Percentiles rank a stretch among this genome's conserved stretches.
These are phyloP conservation scores for Plasmodium gaboni DNA, from an alignment of 169 alveolate genomes.

Conservation along the genomic window DNA sequence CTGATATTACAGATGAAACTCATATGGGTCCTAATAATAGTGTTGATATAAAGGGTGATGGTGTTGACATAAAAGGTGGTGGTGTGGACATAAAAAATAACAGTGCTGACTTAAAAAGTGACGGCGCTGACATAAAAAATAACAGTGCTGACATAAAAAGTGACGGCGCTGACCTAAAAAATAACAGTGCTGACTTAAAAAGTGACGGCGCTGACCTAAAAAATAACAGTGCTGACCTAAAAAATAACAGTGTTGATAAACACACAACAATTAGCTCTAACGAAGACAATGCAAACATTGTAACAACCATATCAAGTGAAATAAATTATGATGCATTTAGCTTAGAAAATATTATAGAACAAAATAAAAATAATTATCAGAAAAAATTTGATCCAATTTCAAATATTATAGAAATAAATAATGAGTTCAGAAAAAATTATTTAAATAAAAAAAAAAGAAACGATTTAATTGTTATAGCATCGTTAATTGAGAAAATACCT, in stretches of 20 bases:
- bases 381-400: constrained; percentile 77
- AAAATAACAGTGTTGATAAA: not conserved
- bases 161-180: not conserved
- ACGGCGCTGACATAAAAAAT: not conserved
- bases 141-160: not conserved
- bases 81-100: not conserved
- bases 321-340: not conserved
- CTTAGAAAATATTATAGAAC: constrained; percentile 6
- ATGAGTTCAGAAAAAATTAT: constrained; percentile 26
- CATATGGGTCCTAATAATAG: not conserved
- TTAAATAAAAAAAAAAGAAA: constrained; percentile 81
- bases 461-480: constrained; percentile 91
- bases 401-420: constrained; percentile 5
- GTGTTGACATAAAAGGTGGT: not conserved
- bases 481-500: constrained; percentile 92
- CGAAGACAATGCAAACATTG: not conserved
- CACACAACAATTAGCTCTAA: not conserved
- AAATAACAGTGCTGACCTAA: too few species aligned
- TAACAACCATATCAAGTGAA: not conserved
- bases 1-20: not conserved
- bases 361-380: constrained; percentile 69
- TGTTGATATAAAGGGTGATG: not conserved
- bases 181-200: not conserved
- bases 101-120: not conserved
- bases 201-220: not conserved